phyloP scores from a whole-genome alignment of 2,329 filamentous ascomycete genomes.

The Calonectria henricotiae region DNA sequence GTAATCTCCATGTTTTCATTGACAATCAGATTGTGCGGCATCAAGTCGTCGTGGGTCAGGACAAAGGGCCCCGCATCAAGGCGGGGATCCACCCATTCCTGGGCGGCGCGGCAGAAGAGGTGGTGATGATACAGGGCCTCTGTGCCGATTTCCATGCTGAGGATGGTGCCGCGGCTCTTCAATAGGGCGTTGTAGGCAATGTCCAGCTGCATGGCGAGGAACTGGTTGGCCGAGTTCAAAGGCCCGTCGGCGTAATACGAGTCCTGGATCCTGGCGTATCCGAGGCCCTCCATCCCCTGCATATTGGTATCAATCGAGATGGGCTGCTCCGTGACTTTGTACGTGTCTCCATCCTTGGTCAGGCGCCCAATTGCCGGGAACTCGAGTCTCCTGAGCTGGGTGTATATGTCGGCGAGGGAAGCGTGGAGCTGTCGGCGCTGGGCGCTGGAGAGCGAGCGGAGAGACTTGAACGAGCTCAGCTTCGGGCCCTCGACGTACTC shows the following conservation, averaged over 20 bases:
- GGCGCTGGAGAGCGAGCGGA: constrained; percentile 18
- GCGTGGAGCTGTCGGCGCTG: constrained; percentile 29
- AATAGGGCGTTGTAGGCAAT: constrained; percentile 36
- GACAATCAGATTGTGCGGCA: constrained; percentile 35
- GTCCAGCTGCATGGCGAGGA: constrained; percentile 34
- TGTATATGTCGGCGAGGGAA: constrained; percentile 39
- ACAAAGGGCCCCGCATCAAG: constrained; percentile 39
- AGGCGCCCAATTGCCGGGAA: constrained; percentile 40
- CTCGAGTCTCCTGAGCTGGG: constrained; percentile 40
- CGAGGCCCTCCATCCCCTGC: constrained; percentile 37
- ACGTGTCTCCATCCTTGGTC: background rate
- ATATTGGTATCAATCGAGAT: constrained; percentile 38
- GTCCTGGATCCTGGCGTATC: constrained; percentile 30
- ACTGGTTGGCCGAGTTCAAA: constrained; percentile 33
- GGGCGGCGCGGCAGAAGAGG: constrained; percentile 32
- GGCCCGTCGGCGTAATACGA: constrained; percentile 14
- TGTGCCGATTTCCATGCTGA: constrained; percentile 28
- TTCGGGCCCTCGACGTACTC: constrained; percentile 34
- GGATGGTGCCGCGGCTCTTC: constrained; percentile 26
- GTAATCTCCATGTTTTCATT: constrained; percentile 33
- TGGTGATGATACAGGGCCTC: constrained; percentile 37
- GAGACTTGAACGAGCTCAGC: constrained; percentile 23
- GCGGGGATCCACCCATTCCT: constrained; percentile 30
- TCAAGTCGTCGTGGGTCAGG: constrained; percentile 39
- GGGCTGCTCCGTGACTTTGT: constrained; percentile 27